A percentile compares a stretch with the other conserved stretches of the same genome.
Evolutionary conservation across 164 flowering plant genomes (phyloP).

Genomic region (Malania oleifera): DNA sequence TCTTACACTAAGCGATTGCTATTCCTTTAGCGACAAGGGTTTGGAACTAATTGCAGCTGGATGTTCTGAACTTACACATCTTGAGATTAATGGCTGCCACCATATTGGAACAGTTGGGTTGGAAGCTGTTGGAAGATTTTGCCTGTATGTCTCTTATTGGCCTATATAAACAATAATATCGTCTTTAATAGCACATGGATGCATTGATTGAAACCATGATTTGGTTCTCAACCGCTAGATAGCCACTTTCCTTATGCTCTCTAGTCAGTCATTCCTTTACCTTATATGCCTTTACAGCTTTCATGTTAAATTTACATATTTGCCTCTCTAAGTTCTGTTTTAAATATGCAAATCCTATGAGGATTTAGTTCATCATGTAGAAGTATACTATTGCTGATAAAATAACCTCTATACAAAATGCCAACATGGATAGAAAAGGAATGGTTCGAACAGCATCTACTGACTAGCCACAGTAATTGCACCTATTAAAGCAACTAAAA

Average conservation of each 20-base stretch:
- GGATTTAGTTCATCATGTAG: too few species aligned
- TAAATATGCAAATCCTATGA: too few species aligned
- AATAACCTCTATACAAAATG: too few species aligned
- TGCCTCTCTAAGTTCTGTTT: too few species aligned
- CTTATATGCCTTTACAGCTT: background rate
- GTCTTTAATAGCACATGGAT: background rate
- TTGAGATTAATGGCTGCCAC: constrained; percentile 93
- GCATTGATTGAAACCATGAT: background rate
- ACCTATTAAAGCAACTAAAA: too few species aligned
- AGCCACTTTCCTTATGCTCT: background rate
- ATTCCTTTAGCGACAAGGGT: constrained; percentile 70
- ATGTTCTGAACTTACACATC: constrained; percentile 73
- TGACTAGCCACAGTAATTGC: too few species aligned
- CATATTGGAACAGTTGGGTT: constrained; percentile 76
- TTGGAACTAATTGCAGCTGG: constrained; percentile 78
- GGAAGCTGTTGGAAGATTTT: constrained; percentile 73
- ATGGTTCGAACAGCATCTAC: too few species aligned
- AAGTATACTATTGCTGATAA: too few species aligned
- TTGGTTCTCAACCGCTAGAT: too few species aligned
- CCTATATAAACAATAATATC: background rate
- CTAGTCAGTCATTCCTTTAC: background rate
- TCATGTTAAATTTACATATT: background rate
- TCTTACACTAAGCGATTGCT: constrained; percentile 79
- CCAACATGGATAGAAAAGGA: too few species aligned
- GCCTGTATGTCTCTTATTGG: constrained; percentile 41